Base-by-base conservation (phyloP, 345 rosid genomes). In the Gossypium turneri region DNA sequence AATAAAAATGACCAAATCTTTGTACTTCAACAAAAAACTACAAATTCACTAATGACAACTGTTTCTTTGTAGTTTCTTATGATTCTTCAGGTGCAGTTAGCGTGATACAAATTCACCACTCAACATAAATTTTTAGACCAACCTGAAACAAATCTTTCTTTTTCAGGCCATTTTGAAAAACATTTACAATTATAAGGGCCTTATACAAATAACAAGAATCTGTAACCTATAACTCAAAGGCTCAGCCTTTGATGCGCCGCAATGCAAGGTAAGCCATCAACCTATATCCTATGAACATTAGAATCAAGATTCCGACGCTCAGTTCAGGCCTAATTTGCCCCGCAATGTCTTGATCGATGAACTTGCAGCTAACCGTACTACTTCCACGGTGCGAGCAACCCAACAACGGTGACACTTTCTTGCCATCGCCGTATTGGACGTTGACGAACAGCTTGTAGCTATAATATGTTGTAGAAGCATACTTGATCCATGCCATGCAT, bases 221-320 rank as follows among this genome's bases (percentile, higher is more conserved):
- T 59, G 63, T 59, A 58, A 59, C 7, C 13, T 12, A 5, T 5
- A 24, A 59, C 25, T 19, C 38, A 24, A 12, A 59, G 17, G 17
- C 63, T 59, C 63, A 59, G 38, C 63, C 63, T 24, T 59, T 59
- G 38, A 24, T 24, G 16, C 62, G 16, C 38, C 63, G 25, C 8
- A 59, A 12, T 25, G 63, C 63, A 59, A 59, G 63, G 63, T 59
- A 59, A 24, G 63, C 63, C 38, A 25, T 24, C 38, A 59, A 59
- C 63, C 63, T 59, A 59, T 59, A 59, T 59, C 63, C 63, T 59
- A 25, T 7, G 38, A 59, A 59, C 63, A 59, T 59, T 59, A 59
- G 63, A 24, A 59, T 12, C 17, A 59, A 25, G 9, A 59, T 24
- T 25, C 63, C 34, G 17, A 59, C 63, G 4, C 63, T 24, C 12